phyloP scores from a whole-genome alignment of 164 flowering plant genomes.

The Dillenia suffruticosa region DNA sequence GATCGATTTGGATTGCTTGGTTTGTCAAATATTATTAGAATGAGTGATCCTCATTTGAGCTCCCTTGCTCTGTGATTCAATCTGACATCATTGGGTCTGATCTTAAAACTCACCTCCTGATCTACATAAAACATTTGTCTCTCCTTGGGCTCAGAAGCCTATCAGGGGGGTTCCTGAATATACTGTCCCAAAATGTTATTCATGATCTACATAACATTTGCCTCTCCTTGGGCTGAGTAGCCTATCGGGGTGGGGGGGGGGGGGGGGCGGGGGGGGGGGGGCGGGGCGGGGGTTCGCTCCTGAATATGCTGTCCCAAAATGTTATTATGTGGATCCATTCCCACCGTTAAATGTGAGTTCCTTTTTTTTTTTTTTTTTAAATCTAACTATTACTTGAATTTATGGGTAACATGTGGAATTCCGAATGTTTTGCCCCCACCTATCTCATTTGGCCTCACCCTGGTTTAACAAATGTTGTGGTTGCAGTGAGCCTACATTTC shows the following conservation, averaged over 20 bases:
- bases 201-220: slow-evolving; percentile 26
- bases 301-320: slow-evolving; percentile 24
- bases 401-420: background rate
- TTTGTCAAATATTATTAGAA: slow-evolving; percentile 22
- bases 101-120: slow-evolving; percentile 26
- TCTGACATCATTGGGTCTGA: slow-evolving; percentile 35
- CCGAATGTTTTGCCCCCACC: background rate
- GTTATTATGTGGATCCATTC: slow-evolving; percentile 25
- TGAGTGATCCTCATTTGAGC: slow-evolving; percentile 17
- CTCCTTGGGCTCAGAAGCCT: slow-evolving; percentile 40
- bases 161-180: slow-evolving; percentile 11
- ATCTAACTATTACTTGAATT: background rate
- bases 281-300: slow-evolving; percentile 13
- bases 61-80: slow-evolving; percentile 35
- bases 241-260: slow-evolving; percentile 34
- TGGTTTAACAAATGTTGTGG: background rate
- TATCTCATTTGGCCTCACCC: background rate
- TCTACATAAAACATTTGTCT: slow-evolving; percentile 28
- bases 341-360: slow-evolving; percentile 26
- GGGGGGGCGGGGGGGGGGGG: too few species aligned
- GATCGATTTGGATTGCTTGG: slow-evolving; percentile 34
- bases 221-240: slow-evolving; percentile 38
- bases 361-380: background rate
- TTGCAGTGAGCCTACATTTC: slow-evolving; percentile 26
- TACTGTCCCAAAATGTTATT: slow-evolving; percentile 29